Percentiles rank a stretch among this genome's conserved stretches.
Conservation (phyloP, 192 early-diverging fungal species). For the Coemansia sp. region DNA sequence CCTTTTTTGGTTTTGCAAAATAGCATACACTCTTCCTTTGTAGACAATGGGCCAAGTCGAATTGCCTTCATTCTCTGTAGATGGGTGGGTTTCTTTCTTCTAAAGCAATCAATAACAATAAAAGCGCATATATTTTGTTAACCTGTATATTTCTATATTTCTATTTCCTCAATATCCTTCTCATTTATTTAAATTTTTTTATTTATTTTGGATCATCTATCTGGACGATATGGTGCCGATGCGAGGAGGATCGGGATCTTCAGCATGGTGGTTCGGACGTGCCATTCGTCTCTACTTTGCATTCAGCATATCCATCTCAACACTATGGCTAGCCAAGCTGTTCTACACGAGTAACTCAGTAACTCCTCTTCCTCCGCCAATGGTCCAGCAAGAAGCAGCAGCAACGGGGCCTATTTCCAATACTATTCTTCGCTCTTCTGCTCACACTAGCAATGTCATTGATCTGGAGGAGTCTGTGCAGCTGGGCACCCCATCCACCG, state of each 20-base stretch:
- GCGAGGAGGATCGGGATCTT: constrained; percentile 16
- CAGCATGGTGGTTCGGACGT: constrained; percentile 52
- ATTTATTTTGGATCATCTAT: not conserved
- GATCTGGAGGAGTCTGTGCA: constrained; percentile 10
- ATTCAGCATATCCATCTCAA: constrained; percentile 34
- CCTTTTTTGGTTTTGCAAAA: no score
- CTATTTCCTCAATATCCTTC: not conserved
- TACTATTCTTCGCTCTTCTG: not conserved
- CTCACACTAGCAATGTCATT: not conserved
- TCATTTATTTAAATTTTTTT: not conserved
- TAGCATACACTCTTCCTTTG: no score
- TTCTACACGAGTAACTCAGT: constrained; percentile 8
- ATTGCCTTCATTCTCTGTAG: no score
- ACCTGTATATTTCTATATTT: not conserved
- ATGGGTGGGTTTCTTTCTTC: no score
- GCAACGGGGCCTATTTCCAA: not conserved
- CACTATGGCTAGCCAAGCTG: constrained; percentile 31
- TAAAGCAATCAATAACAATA: not conserved
- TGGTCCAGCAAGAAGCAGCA: not conserved
- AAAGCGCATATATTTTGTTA: not conserved
- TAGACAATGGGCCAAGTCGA: no score
- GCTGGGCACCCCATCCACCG: constrained; percentile 2
- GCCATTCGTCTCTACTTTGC: constrained; percentile 46
- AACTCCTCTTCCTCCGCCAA: not conserved
- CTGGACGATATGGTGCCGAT: constrained; percentile 7